Conservation (phyloP, 768 basidiomycete genomes). For the Auricularia auricula-judae region DNA sequence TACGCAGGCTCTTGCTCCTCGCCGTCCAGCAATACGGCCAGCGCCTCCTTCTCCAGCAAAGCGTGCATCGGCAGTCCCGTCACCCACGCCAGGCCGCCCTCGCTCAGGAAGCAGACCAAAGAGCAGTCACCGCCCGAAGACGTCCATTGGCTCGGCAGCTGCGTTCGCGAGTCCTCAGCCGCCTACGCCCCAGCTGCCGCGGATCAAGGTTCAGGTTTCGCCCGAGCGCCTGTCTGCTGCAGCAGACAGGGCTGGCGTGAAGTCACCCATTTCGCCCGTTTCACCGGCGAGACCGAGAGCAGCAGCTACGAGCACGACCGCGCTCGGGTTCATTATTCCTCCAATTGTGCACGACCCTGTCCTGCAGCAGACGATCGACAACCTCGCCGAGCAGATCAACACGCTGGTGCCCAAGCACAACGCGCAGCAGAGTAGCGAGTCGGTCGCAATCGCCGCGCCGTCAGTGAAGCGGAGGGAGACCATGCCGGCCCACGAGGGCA, state of each 20-base stretch:
- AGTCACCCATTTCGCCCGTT: not conserved
- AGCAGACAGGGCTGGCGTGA: not conserved
- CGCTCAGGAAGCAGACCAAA: not conserved
- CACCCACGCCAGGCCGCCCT: not conserved
- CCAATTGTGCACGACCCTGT: slow-evolving; percentile 30
- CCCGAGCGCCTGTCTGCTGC: not conserved
- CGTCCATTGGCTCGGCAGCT: not conserved
- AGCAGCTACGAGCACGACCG: not conserved
- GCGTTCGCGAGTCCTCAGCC: not conserved
- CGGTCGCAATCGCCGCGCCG: not conserved
- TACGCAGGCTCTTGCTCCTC: slow-evolving; percentile 8
- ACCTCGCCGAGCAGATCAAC: slow-evolving; percentile 37
- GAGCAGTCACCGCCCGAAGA: not conserved
- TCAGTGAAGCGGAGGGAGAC: not conserved
- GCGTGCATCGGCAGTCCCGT: not conserved
- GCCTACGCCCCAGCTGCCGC: not conserved
- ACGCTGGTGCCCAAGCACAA: slow-evolving; percentile 15
- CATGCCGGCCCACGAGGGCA: slow-evolving; percentile 13
- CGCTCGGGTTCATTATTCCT: slow-evolving; percentile 21
- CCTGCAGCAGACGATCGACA: slow-evolving; percentile 31
- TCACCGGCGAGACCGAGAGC: not conserved
- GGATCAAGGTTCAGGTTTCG: not conserved
- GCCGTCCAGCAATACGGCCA: not conserved
- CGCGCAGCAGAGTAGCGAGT: not conserved
- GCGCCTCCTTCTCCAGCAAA: not conserved